These are phyloP conservation scores for Pleurotus citrinopileatus DNA, from an alignment of 768 basidiomycete genomes.

Conservation along the genomic window DNA sequence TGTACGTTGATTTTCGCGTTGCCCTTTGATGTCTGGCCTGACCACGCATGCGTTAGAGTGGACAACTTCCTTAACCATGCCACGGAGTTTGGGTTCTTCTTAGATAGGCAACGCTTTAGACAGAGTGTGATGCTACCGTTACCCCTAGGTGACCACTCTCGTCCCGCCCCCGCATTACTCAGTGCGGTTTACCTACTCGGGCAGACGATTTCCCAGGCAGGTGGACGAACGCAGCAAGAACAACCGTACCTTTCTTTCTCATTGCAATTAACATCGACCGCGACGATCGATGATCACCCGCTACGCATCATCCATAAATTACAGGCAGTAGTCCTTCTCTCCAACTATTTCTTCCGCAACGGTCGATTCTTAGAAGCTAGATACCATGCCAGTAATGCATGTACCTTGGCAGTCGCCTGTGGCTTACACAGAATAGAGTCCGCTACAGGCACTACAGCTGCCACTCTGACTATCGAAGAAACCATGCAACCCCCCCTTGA, in stretches of 20 bases:
- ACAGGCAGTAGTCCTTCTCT: constrained; percentile 41
- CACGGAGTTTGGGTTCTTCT: constrained; percentile 51
- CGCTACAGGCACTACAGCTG: neutral
- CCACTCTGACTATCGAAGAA: neutral
- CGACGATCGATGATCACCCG: constrained; percentile 37
- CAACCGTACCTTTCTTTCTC: constrained; percentile 37
- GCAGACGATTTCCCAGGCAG: constrained; percentile 25
- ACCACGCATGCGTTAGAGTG: constrained; percentile 17
- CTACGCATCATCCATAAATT: constrained; percentile 32
- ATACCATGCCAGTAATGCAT: constrained; percentile 15
- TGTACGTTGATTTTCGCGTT: neutral
- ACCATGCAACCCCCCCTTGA: neutral
- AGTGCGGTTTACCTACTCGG: constrained; percentile 38
- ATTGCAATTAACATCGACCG: constrained; percentile 33
- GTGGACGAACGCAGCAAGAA: constrained; percentile 23
- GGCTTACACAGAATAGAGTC: constrained; percentile 15
- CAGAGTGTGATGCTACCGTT: constrained; percentile 26
- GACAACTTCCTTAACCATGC: constrained; percentile 37
- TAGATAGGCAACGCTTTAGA: constrained; percentile 43
- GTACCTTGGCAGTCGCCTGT: constrained; percentile 15
- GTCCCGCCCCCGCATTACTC: constrained; percentile 34
- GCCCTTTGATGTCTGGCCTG: constrained; percentile 20
- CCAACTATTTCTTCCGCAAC: constrained; percentile 28
- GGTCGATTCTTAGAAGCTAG: constrained; percentile 18
- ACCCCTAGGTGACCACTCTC: constrained; percentile 25